Evolutionary conservation across 129 eudicot species (phyloP).

Genomic region (Flaveria ramosissima): DNA sequence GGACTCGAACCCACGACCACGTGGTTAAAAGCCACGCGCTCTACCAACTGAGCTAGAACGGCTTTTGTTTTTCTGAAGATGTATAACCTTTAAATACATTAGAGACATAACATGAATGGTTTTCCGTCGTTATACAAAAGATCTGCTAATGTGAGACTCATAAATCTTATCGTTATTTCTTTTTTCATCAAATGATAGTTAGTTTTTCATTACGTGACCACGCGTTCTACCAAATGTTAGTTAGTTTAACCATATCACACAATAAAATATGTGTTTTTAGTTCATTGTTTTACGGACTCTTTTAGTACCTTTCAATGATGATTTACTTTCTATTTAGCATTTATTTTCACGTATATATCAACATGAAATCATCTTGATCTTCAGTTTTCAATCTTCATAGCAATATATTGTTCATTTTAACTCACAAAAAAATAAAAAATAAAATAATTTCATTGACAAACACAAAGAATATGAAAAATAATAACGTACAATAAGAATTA

Average conservation of each 20-base stretch:
- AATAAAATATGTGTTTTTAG: neutral
- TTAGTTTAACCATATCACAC: too few species aligned
- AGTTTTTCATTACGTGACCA: too few species aligned
- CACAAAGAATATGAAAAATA: neutral
- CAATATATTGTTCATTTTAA: neutral
- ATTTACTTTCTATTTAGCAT: neutral
- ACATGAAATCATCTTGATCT: neutral
- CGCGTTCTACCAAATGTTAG: too few species aligned
- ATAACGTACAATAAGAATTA: neutral
- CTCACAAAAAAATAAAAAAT: neutral
- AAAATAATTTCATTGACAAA: neutral
- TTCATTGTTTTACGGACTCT: neutral
- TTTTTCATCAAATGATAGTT: too few species aligned
- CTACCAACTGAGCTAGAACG: slow-evolving; percentile 86
- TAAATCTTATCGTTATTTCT: too few species aligned
- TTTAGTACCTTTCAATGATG: neutral
- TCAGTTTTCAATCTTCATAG: neutral
- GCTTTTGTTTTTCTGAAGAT: neutral
- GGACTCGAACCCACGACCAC: slow-evolving; percentile 99
- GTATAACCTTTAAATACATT: too few species aligned
- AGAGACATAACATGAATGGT: too few species aligned
- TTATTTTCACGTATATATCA: neutral
- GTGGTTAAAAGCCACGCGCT: slow-evolving; percentile 99
- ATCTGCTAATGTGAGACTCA: too few species aligned
- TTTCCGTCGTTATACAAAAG: too few species aligned